Conservation (phyloP, 352 stramenopile species). For the Phytophthora ramorum region DNA sequence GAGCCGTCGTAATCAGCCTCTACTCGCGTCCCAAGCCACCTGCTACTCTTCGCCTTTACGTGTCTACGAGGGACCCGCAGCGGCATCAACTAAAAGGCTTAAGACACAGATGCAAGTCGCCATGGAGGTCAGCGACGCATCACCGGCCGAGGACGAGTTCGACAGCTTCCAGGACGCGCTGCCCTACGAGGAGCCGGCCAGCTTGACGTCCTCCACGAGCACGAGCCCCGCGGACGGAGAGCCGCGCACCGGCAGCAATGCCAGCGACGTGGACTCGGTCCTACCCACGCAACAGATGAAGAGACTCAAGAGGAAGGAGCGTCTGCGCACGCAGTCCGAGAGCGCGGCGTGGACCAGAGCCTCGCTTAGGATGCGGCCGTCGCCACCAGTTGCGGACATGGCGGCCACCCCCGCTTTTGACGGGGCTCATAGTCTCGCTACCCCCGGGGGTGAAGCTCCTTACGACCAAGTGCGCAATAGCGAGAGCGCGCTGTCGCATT, state of each 20-base stretch:
- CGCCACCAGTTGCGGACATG: conserved; percentile 34
- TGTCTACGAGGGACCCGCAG: background rate
- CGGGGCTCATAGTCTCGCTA: conserved; percentile 23
- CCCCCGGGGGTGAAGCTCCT: conserved; percentile 11
- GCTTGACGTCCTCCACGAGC: conserved; percentile 47
- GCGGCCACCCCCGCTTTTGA: conserved; percentile 37
- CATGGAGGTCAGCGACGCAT: conserved; percentile 33
- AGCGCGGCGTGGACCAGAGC: conserved; percentile 76
- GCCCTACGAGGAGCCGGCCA: conserved; percentile 36
- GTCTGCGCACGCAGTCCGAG: conserved; percentile 80
- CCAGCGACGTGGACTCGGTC: conserved; percentile 30
- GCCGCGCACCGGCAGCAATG: conserved; percentile 21
- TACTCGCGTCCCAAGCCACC: conserved; percentile 9
- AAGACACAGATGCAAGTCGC: conserved; percentile 11
- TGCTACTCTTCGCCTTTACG: conserved; percentile 33
- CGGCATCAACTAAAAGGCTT: conserved; percentile 2
- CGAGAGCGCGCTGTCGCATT: conserved; percentile 55
- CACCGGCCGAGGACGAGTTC: conserved; percentile 32
- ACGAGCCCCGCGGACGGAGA: conserved; percentile 43
- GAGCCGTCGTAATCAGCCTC: conserved; percentile 16
- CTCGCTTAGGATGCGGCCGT: conserved; percentile 67
- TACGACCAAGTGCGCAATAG: conserved; percentile 53
- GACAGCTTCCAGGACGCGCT: conserved; percentile 33
- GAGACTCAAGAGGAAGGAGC: conserved; percentile 58
- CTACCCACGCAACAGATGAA: conserved; percentile 24